Base-by-base conservation (phyloP, 1,284 basidiomycete genomes). In the Ustilago cynodontis region DNA sequence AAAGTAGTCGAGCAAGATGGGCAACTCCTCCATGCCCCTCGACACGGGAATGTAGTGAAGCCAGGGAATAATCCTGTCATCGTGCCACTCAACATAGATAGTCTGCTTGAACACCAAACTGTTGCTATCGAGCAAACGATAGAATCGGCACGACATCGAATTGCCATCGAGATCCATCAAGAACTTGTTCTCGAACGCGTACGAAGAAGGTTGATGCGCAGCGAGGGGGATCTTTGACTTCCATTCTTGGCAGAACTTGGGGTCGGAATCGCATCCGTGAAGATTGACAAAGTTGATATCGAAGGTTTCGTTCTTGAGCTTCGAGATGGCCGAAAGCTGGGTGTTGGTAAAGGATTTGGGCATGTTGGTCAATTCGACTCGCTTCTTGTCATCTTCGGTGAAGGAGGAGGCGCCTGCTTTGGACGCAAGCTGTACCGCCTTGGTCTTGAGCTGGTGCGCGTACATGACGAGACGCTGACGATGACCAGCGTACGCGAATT, bases 81-180 rank as follows among this genome's bases (percentile, higher is more conserved):
- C 70, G 60, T 72, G 70, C 64, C 64, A 72, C 49, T 72, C 70
- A 7, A 50, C 50, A 24, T 55, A 72, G 37, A 72, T 52, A 37
- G 70, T 72, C 64, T 72, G 70, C 39, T 72, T 72, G 56, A 72
- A 72, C 5, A 67, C 64, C 3, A 72, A 51, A 26, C 70, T 72
- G 70, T 72, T 72, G 70, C 70, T 72, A 33, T 72, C 70, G n/a
- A 72, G 56, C n/a, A 72, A 20, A 11, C 70, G 59, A 35, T 72
- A 72, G 52, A 66, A 72, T 45, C 70, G 59, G 28, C 70, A 41
- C 20, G 70, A 72, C 64, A 72, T 67, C 7, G 70, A 62, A 39
- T 72, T 72, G 28, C 70, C 70, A 39, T 72, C 70, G 29, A 72
- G 20, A 43, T 72, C 70, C 43, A 72, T 55, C 20, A 72, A 10